Conservation (phyloP, 495 filamentous ascomycete genomes). For the Neurospora sp. region DNA sequence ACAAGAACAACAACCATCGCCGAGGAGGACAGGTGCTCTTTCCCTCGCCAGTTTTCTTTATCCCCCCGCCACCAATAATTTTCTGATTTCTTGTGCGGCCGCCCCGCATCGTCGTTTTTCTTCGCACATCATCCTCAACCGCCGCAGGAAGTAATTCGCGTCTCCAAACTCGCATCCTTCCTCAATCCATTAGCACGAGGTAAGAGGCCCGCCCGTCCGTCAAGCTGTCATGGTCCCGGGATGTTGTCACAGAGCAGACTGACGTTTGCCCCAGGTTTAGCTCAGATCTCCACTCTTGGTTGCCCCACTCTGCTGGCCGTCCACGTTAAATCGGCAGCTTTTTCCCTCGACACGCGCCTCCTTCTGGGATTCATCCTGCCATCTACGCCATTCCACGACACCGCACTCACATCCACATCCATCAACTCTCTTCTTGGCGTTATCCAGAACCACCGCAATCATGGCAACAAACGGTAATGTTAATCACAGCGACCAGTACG, state of each 20-base stretch:
- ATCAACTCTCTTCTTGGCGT: not conserved
- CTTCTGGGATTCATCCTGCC: slow-evolving; percentile 2
- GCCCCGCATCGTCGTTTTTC: not conserved
- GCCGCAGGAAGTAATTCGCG: not conserved
- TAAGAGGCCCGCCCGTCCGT: not conserved
- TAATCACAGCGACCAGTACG: slow-evolving; percentile 29
- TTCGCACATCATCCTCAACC: not conserved
- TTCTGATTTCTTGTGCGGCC: not conserved
- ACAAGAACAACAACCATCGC: not conserved
- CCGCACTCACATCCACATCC: slow-evolving; percentile 4
- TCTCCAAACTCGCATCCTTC: not conserved
- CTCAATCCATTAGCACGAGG: not conserved
- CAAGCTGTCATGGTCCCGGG: not conserved
- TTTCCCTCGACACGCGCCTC: slow-evolving; percentile 9
- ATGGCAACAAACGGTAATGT: slow-evolving; percentile 42
- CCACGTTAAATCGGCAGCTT: not conserved
- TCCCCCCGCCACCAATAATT: not conserved
- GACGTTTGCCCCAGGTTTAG: not conserved
- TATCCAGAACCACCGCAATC: slow-evolving; percentile 14
- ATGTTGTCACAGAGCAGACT: not conserved
- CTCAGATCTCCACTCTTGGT: not conserved
- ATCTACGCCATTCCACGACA: slow-evolving; percentile 5
- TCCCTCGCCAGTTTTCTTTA: not conserved
- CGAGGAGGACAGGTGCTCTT: not conserved
- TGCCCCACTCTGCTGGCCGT: not conserved